phyloP scores from a whole-genome alignment of 345 rosid genomes.

The Eutrema japonicum region DNA sequence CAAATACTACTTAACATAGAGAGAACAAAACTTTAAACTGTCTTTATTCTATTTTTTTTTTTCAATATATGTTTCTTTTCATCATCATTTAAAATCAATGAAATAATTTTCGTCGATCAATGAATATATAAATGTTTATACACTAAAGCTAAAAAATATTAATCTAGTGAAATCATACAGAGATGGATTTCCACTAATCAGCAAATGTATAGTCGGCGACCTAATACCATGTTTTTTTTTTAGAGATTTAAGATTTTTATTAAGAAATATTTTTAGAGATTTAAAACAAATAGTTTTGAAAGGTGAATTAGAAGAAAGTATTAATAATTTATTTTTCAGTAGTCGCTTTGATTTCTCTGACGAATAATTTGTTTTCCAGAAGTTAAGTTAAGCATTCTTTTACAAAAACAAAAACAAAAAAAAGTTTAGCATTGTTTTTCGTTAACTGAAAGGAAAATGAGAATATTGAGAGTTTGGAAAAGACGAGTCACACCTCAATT shows the following conservation, averaged over 20 bases:
- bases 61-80: neutral
- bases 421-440: neutral
- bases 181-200: slow-evolving; percentile 20
- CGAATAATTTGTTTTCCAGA: neutral
- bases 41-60: slow-evolving; percentile 9
- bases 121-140: slow-evolving; percentile 3
- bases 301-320: neutral
- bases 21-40: slow-evolving; percentile 37
- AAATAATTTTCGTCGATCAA: slow-evolving; percentile 6
- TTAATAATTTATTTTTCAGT: neutral
- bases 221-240: neutral
- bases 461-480: slow-evolving; percentile 36
- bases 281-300: neutral
- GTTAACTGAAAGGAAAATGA: slow-evolving; percentile 23
- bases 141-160: neutral
- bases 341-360: slow-evolving; percentile 14
- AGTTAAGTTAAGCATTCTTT: neutral
- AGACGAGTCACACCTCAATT: slow-evolving; percentile 76
- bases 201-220: slow-evolving; percentile 3
- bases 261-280: neutral
- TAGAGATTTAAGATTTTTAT: neutral
- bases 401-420: too few species aligned
- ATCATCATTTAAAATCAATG: slow-evolving; percentile 1
- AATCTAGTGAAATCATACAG: slow-evolving; percentile 9
- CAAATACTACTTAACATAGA: slow-evolving; percentile 34